Conservation (phyloP, 805 yeast genomes). For the Candida krabiensis region DNA sequence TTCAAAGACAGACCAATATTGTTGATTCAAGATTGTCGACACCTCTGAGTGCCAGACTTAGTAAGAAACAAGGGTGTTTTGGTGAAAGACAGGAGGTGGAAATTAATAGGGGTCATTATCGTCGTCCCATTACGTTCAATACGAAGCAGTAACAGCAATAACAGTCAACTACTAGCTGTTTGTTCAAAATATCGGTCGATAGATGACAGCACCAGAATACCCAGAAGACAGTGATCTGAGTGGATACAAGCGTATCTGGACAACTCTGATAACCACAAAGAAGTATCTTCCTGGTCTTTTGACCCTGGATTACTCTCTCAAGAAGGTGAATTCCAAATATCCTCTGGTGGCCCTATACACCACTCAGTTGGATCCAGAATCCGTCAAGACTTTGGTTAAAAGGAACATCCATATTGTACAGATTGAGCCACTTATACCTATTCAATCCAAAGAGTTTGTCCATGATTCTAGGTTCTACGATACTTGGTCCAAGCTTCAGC, state of each 20-base stretch:
- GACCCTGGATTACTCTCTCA: conserved; percentile 49
- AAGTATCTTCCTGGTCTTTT: conserved; percentile 52
- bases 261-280: conserved; percentile 54
- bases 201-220: conserved; percentile 14
- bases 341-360: conserved; percentile 57
- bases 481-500: conserved; percentile 62
- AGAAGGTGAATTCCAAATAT: conserved; percentile 42
- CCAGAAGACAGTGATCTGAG: conserved; percentile 22
- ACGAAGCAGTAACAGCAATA: no score
- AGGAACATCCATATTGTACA: conserved; percentile 42
- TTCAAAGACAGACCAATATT: no score
- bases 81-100: no score
- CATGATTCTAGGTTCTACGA: conserved; percentile 56
- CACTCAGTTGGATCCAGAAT: conserved; percentile 39
- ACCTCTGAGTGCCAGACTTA: no score
- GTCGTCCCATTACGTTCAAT: no score
- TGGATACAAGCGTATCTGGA: conserved; percentile 43
- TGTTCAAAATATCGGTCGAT: no score
- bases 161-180: no score
- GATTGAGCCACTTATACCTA: conserved; percentile 45
- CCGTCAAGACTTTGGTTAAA: conserved; percentile 39
- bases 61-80: no score
- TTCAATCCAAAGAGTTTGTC: conserved; percentile 42
- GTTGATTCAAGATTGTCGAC: no score
- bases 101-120: no score